phyloP scores from a whole-genome alignment of 495 filamentous ascomycete genomes.

The Aspergillus avenaceus region DNA sequence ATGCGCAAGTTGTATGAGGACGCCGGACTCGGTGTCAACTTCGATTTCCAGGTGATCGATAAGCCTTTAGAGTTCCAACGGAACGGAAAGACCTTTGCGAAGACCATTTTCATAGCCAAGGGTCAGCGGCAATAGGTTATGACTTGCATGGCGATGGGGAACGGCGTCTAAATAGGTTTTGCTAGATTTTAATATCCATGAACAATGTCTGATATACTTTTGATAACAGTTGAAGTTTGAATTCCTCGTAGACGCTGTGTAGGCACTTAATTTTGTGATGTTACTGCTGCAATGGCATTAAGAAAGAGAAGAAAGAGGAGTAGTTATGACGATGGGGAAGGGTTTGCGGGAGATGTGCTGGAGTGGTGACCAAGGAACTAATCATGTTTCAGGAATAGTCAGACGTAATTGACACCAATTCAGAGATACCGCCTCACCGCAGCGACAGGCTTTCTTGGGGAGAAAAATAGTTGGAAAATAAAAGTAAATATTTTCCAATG shows the following conservation, averaged over 20 bases:
- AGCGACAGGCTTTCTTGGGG: neutral
- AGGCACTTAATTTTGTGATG: neutral
- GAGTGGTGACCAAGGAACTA: slow-evolving; percentile 5
- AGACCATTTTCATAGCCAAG: slow-evolving; percentile 35
- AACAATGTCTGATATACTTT: too few relatives aligned
- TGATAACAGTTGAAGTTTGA: too few relatives aligned
- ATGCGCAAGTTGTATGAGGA: slow-evolving; percentile 49
- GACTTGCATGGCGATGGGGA: too few relatives aligned
- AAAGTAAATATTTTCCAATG: neutral
- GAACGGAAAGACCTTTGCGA: slow-evolving; percentile 19
- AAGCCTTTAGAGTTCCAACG: slow-evolving; percentile 26
- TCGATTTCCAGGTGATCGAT: slow-evolving; percentile 34
- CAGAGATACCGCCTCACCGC: neutral
- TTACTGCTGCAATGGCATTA: neutral
- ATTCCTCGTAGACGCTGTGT: too few relatives aligned
- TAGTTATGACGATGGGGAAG: neutral
- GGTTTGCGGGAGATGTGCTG: neutral
- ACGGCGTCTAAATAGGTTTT: too few relatives aligned
- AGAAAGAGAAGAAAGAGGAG: neutral
- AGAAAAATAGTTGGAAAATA: neutral
- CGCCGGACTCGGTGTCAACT: slow-evolving; percentile 44
- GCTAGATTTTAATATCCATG: too few relatives aligned
- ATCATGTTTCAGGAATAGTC: slow-evolving; percentile 21
- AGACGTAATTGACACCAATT: slow-evolving; percentile 11
- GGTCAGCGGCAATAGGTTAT: slow-evolving; percentile 19